phyloP scores from a whole-genome alignment of 2,329 filamentous ascomycete genomes.

The Tolypocladium nubicola region DNA sequence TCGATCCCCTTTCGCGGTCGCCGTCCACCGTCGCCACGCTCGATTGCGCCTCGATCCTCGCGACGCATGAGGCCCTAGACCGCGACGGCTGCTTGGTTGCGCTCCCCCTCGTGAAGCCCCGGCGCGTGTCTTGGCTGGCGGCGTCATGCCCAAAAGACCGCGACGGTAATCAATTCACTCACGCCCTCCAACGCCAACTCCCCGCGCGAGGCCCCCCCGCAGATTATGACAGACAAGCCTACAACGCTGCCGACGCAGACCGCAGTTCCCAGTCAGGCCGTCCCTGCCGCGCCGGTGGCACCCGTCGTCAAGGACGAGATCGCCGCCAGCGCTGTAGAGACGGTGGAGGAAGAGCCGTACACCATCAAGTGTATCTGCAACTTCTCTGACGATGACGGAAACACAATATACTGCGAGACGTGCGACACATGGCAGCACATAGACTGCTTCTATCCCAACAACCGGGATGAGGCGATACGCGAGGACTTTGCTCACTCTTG shows the following conservation, averaged over 20 bases:
- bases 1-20: background rate
- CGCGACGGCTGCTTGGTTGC: conserved; percentile 7
- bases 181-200: conserved; percentile 22
- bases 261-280: conserved; percentile 43
- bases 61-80: conserved; percentile 10
- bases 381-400: conserved; percentile 90
- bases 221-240: conserved; percentile 55
- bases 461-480: conserved; percentile 61
- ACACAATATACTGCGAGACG: conserved; percentile 89
- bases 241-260: conserved; percentile 42
- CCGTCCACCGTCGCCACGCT: background rate
- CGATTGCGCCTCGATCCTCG: background rate
- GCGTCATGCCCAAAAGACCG: conserved; percentile 49
- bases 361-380: conserved; percentile 97
- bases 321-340: conserved; percentile 35
- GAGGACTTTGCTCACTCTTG: conserved; percentile 73
- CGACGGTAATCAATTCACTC: conserved; percentile 36
- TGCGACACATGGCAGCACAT: conserved; percentile 99
- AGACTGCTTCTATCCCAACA: conserved; percentile 80
- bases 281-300: conserved; percentile 22
- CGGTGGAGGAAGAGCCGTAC: conserved; percentile 66
- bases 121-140: conserved; percentile 35
- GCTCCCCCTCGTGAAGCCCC: conserved; percentile 9
- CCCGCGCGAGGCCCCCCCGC: conserved; percentile 30
- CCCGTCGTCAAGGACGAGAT: conserved; percentile 28